phyloP scores from a whole-genome alignment of 108 stramenopile genomes.

The Stephanodiscus triporus region DNA sequence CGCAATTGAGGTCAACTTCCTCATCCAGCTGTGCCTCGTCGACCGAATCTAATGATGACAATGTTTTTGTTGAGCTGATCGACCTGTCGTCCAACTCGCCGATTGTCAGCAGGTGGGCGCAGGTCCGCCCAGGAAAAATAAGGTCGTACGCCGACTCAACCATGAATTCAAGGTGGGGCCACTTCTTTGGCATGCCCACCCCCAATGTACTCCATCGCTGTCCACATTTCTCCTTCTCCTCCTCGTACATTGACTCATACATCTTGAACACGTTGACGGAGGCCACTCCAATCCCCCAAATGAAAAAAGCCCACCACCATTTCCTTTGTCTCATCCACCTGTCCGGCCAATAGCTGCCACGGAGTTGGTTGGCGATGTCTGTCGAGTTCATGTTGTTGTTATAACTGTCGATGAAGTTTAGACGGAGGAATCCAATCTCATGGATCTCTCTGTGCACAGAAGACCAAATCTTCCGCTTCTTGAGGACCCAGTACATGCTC shows the following conservation, averaged over 20 bases:
- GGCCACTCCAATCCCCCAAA: conserved; percentile 28
- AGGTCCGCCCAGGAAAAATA: neutral
- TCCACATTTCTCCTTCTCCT: neutral
- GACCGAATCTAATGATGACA: too few species aligned
- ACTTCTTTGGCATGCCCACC: neutral
- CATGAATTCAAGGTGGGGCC: conserved; percentile 17
- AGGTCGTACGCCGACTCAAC: conserved; percentile 8
- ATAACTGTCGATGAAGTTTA: conserved; percentile 39
- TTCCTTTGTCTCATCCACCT: conserved; percentile 27
- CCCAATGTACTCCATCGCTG: too few species aligned
- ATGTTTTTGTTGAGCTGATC: too few species aligned
- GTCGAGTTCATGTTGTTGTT: conserved; percentile 36
- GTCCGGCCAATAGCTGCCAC: conserved; percentile 22
- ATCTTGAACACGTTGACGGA: conserved; percentile 18
- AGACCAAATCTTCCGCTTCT: conserved; percentile 39
- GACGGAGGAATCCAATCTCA: conserved; percentile 7
- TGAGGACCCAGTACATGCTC: conserved; percentile 26
- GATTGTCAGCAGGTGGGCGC: too few species aligned
- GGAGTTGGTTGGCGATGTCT: conserved; percentile 34
- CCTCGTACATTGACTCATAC: conserved; percentile 15
- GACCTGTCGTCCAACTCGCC: too few species aligned
- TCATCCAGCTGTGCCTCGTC: too few species aligned
- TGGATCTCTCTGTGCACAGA: neutral
- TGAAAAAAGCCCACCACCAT: conserved; percentile 47
- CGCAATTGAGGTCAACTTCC: too few species aligned